These are phyloP conservation scores for Alternaria longipes DNA, from an alignment of 2,329 filamentous ascomycete species.

Conservation along the genomic window DNA sequence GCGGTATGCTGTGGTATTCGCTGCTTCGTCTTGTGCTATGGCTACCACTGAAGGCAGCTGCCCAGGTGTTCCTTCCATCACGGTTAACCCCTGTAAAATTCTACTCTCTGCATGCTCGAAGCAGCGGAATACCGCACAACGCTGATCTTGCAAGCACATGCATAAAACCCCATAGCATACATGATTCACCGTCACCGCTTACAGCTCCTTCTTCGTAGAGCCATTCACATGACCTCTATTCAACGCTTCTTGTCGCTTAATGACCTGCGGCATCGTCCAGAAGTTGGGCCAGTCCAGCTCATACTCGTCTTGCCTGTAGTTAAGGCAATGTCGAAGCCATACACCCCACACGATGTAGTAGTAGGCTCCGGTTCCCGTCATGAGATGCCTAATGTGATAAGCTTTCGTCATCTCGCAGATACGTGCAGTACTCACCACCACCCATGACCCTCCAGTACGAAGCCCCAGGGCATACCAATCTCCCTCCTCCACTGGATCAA, in stretches of 20 bases:
- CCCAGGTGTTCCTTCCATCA: not conserved
- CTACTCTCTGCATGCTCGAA: not conserved
- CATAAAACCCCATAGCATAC: slow-evolving; percentile 1
- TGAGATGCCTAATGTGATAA: slow-evolving; percentile 68
- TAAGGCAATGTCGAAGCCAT: slow-evolving; percentile 80
- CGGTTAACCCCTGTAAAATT: not conserved
- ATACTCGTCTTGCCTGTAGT: slow-evolving; percentile 76
- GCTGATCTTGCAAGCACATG: slow-evolving; percentile 2
- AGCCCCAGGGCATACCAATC: slow-evolving; percentile 80
- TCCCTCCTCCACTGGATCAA: slow-evolving; percentile 72
- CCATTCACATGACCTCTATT: slow-evolving; percentile 29
- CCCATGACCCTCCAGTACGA: slow-evolving; percentile 76
- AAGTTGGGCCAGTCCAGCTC: slow-evolving; percentile 73
- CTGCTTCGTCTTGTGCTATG: not conserved
- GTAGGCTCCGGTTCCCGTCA: slow-evolving; percentile 85
- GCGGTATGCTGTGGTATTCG: not conserved
- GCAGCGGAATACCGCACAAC: not conserved
- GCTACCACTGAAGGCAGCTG: not conserved
- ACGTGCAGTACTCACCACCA: slow-evolving; percentile 67
- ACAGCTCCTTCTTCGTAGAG: slow-evolving; percentile 46
- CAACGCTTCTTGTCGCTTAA: slow-evolving; percentile 38
- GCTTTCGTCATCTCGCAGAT: slow-evolving; percentile 2
- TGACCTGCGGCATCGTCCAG: slow-evolving; percentile 63
- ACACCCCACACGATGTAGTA: slow-evolving; percentile 86
- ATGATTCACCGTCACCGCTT: not conserved